These are phyloP conservation scores for Raffaelea arxii DNA, from an alignment of 2,329 filamentous ascomycete genomes.

Conservation along the genomic window DNA sequence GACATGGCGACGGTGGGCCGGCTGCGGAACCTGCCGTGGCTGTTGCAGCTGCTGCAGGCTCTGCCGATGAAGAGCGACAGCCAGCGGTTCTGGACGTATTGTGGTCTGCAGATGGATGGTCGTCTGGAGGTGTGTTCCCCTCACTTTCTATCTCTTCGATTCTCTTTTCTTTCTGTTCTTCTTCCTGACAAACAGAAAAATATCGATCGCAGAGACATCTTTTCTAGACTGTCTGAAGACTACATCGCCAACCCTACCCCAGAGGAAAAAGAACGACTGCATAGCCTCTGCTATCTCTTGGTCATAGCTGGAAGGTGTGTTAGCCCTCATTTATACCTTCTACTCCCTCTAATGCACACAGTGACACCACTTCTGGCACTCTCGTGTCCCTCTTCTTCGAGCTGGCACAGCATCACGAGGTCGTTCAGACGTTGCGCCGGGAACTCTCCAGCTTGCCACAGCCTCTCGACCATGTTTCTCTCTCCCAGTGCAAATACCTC, in stretches of 20 bases:
- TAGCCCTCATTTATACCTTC: neutral
- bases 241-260: conserved; percentile 1
- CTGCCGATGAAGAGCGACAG: conserved; percentile 9
- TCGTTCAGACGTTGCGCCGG: conserved; percentile 16
- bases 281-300: conserved; percentile 7
- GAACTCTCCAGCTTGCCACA: conserved; percentile 18
- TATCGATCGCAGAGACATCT: conserved; percentile 5
- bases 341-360: too few species aligned
- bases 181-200: too few species aligned
- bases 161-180: too few species aligned
- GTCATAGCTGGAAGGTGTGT: conserved; percentile 7
- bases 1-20: conserved; percentile 13
- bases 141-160: too few species aligned
- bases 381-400: conserved; percentile 8
- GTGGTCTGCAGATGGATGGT: conserved; percentile 8
- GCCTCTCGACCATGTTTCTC: neutral
- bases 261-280: neutral
- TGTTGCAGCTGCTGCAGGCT: conserved; percentile 11
- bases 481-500: conserved; percentile 13
- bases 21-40: conserved; percentile 13
- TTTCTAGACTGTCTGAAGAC: conserved; percentile 6
- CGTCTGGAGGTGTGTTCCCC: neutral
- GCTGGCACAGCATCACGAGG: conserved; percentile 9
- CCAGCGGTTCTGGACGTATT: conserved; percentile 9
- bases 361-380: conserved; percentile 9